phyloP scores from a whole-genome alignment of 169 alveolate genomes.

The Ophryocystis elektroscirrha region DNA sequence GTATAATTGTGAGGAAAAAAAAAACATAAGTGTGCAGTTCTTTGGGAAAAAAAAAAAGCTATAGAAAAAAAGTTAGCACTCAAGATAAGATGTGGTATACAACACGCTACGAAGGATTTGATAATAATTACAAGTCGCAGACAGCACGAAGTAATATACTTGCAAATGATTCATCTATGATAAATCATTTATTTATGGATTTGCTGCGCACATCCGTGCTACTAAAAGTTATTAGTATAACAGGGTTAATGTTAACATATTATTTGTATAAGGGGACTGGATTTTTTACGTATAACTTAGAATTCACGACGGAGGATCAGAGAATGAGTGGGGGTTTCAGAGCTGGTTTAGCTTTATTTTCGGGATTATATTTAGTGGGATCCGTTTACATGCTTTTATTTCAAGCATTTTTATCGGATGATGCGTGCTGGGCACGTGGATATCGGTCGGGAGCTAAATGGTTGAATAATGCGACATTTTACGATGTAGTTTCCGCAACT shows the following conservation, averaged over 20 bases:
- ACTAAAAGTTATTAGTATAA: too few species aligned
- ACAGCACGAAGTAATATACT: too few species aligned
- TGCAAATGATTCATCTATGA: too few species aligned
- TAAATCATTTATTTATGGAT: too few species aligned
- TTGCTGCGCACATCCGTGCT: too few species aligned
- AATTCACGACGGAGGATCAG: slow-evolving; percentile 34
- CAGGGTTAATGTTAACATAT: too few species aligned
- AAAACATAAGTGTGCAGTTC: too few species aligned
- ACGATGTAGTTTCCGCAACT: slow-evolving; percentile 52
- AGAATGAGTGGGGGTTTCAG: slow-evolving; percentile 38
- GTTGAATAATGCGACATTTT: slow-evolving; percentile 47
- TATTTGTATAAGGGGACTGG: slow-evolving; percentile 49
- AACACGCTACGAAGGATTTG: not conserved
- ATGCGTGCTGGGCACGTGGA: slow-evolving; percentile 66
- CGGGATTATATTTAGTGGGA: slow-evolving; percentile 45
- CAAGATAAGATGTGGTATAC: too few species aligned
- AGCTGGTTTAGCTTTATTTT: slow-evolving; percentile 26
- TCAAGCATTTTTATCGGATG: slow-evolving; percentile 60
- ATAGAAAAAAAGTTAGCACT: too few species aligned
- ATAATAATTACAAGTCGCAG: too few species aligned
- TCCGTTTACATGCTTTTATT: slow-evolving; percentile 45
- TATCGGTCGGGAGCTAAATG: slow-evolving; percentile 63
- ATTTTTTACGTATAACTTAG: slow-evolving; percentile 36
- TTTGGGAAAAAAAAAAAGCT: too few species aligned
- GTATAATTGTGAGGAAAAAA: too few species aligned